A percentile compares a stretch with the other conserved stretches of the same genome.
phyloP scores from a whole-genome alignment of 1,139 yeast genomes.

The Diutina neorugosa region DNA sequence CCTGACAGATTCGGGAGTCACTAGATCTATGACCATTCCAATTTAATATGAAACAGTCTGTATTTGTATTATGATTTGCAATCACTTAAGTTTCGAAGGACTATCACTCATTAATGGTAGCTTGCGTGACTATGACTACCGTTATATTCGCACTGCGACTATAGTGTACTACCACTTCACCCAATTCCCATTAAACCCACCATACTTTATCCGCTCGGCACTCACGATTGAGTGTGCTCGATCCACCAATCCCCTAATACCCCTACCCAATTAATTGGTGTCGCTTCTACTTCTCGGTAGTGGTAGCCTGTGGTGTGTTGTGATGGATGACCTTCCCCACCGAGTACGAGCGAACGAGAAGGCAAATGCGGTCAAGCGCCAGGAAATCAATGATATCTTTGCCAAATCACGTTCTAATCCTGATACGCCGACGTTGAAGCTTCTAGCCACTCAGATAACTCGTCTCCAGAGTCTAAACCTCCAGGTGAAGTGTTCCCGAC shows the following conservation, averaged over 20 bases:
- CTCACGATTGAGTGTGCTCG: neutral
- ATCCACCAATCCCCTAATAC: neutral
- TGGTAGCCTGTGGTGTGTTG: neutral
- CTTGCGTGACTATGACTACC: too few relatives aligned
- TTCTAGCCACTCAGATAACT: conserved; percentile 1
- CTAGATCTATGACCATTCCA: too few relatives aligned
- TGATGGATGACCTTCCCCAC: neutral
- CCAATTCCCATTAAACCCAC: too few relatives aligned
- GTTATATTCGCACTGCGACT: neutral
- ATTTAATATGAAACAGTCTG: too few relatives aligned
- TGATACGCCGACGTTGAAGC: neutral
- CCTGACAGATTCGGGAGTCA: too few relatives aligned
- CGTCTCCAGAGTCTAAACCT: neutral
- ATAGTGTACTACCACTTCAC: too few relatives aligned
- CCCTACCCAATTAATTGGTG: neutral
- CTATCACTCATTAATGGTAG: too few relatives aligned
- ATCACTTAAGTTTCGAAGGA: too few relatives aligned
- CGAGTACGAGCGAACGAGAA: neutral
- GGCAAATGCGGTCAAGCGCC: neutral
- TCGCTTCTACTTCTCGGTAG: neutral
- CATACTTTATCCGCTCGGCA: neutral
- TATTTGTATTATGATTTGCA: too few relatives aligned
- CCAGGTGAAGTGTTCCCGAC: neutral
- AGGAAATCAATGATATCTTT: conserved; percentile 1
- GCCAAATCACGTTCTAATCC: neutral